These are phyloP conservation scores for Tolypocladium paradoxum DNA, from an alignment of 2,329 filamentous ascomycete genomes.

Conservation along the genomic window DNA sequence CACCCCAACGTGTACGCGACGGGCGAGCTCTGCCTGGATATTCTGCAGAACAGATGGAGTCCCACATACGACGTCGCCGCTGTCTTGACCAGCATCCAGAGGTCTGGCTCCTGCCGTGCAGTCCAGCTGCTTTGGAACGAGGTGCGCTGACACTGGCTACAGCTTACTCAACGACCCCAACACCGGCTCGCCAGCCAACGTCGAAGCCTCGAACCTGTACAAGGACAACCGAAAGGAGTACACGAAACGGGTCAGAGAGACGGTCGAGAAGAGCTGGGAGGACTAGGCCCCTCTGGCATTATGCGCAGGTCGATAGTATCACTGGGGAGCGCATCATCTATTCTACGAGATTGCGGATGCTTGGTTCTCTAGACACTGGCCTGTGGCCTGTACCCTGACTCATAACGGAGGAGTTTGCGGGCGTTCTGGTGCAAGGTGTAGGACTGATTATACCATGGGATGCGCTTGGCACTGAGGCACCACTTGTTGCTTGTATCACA, in stretches of 20 bases:
- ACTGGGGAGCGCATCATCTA: background rate
- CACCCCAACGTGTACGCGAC: conserved; percentile 98
- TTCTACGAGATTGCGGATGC: background rate
- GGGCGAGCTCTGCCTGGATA: conserved; percentile 91
- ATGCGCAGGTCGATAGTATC: background rate
- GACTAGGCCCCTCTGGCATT: conserved; percentile 41
- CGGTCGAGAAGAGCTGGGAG: conserved; percentile 99
- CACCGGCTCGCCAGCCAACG: conserved; percentile 94
- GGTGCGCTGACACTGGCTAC: conserved; percentile 14
- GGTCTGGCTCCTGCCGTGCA: conserved; percentile 37
- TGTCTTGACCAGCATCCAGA: conserved; percentile 94
- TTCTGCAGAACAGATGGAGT: conserved; percentile 96
- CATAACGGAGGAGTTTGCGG: conserved; percentile 7
- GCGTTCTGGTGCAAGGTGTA: conserved; percentile 22
- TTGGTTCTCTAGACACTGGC: background rate
- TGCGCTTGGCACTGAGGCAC: conserved; percentile 6
- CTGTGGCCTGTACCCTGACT: background rate
- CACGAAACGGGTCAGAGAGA: conserved; percentile 87
- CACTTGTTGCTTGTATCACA: background rate
- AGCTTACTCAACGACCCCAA: conserved; percentile 97
- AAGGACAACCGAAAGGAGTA: conserved; percentile 98
- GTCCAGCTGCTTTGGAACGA: background rate
- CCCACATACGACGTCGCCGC: conserved; percentile 97
- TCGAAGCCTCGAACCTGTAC: conserved; percentile 95
- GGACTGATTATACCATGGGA: conserved; percentile 21